These are phyloP conservation scores for Castanospermum australe DNA, from an alignment of 306 rosid genomes.

Conservation along the genomic window DNA sequence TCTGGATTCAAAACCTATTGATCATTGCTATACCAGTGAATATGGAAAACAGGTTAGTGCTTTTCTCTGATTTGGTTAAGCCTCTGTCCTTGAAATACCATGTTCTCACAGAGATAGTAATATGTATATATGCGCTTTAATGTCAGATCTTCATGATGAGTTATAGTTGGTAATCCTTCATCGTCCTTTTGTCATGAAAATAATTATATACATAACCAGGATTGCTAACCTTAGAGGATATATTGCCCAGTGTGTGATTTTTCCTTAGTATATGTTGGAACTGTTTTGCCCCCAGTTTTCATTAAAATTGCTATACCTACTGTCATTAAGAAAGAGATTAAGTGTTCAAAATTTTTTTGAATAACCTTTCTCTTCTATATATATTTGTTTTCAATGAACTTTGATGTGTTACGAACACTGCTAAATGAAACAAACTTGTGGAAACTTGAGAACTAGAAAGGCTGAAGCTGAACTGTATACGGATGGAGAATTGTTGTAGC, in stretches of 20 bases:
- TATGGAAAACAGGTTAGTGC: slow-evolving; percentile 71
- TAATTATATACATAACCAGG: not conserved
- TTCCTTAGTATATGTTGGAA: not conserved
- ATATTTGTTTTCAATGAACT: not conserved
- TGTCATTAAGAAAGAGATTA: not conserved
- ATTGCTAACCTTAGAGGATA: not conserved
- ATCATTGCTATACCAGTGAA: slow-evolving; percentile 62
- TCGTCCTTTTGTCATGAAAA: not conserved
- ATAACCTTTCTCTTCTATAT: not conserved
- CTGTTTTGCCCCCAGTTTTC: not conserved
- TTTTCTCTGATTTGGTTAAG: not conserved
- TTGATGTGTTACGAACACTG: not conserved
- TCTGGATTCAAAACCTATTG: slow-evolving; percentile 58
- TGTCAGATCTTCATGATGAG: not conserved
- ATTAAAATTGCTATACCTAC: not conserved
- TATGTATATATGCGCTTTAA: not conserved
- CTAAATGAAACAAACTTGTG: slow-evolving; percentile 4
- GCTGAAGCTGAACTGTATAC: not conserved
- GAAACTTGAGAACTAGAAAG: slow-evolving; percentile 3
- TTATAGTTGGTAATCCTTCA: not conserved
- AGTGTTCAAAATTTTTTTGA: not conserved
- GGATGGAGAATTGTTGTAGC: not conserved
- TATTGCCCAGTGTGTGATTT: not conserved
- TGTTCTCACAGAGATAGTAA: not conserved
- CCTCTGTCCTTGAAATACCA: not conserved